phyloP scores from a whole-genome alignment of 371 early-diverging fungal species.

The Syncephalastrum racemosum region DNA sequence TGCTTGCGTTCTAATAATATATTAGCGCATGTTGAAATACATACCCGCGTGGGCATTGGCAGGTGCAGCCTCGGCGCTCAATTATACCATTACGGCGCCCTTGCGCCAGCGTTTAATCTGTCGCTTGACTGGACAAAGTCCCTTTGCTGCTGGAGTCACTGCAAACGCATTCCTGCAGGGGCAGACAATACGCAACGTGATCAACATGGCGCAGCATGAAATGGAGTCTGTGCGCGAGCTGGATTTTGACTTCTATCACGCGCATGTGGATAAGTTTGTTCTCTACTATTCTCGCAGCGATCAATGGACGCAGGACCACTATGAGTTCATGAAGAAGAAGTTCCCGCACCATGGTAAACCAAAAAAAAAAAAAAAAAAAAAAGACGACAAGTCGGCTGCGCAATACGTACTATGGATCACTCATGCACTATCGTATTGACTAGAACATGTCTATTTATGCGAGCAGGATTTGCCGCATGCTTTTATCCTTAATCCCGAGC shows the following conservation, averaged over 20 bases:
- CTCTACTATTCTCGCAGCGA: constrained; percentile 81
- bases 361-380: neutral
- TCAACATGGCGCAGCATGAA: constrained; percentile 73
- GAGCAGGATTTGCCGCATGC: constrained; percentile 72
- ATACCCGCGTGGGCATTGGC: constrained; percentile 39
- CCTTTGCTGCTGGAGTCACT: constrained; percentile 53
- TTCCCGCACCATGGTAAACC: constrained; percentile 61
- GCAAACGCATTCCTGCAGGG: constrained; percentile 62
- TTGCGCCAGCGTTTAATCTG: constrained; percentile 30
- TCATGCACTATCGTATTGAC: neutral
- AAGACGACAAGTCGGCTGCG: neutral
- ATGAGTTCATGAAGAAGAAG: constrained; percentile 60
- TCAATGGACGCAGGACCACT: constrained; percentile 79
- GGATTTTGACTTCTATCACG: constrained; percentile 61
- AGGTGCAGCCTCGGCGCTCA: constrained; percentile 28
- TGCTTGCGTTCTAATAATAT: neutral
- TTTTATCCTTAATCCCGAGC: constrained; percentile 57
- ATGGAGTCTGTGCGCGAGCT: constrained; percentile 69
- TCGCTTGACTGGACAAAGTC: constrained; percentile 43
- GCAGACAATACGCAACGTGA: constrained; percentile 58
- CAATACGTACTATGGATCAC: neutral
- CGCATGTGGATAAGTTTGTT: constrained; percentile 64
- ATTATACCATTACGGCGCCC: constrained; percentile 36
- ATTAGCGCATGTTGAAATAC: constrained; percentile 40
- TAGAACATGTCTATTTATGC: constrained; percentile 58